phyloP scores from a whole-genome alignment of 225 moss, liverwort and hornwort genomes.

The Marchantia paleacea region DNA sequence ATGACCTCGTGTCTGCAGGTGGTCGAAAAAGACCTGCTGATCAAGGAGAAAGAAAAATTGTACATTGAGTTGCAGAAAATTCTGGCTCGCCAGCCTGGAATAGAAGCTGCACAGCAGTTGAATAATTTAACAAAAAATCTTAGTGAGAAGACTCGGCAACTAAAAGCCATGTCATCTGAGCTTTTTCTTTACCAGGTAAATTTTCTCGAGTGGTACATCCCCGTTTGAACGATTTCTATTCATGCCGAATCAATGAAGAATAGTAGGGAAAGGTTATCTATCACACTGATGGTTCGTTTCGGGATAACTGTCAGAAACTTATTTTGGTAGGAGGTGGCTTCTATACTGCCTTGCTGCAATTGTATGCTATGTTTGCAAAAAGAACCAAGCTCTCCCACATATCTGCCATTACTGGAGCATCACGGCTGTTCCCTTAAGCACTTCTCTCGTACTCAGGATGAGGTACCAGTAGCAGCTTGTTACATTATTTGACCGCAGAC shows the following conservation, averaged over 20 bases:
- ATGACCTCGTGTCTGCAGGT: constrained; percentile 39
- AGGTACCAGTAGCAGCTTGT: too few species aligned
- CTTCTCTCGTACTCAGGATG: background rate
- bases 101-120: constrained; percentile 53
- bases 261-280: background rate
- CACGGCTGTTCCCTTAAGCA: background rate
- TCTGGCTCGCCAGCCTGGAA: constrained; percentile 52
- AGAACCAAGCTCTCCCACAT: too few species aligned
- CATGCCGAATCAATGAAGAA: too few species aligned
- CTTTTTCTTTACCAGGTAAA: constrained; percentile 57
- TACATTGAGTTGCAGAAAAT: constrained; percentile 59
- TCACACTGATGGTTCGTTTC: background rate
- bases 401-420: too few species aligned
- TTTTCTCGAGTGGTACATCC: background rate
- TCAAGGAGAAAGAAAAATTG: constrained; percentile 69
- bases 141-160: constrained; percentile 54
- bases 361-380: too few species aligned
- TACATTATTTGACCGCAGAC: background rate
- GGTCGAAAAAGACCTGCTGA: constrained; percentile 55
- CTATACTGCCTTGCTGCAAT: too few species aligned
- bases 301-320: too few species aligned
- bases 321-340: too few species aligned
- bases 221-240: background rate
- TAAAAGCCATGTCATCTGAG: constrained; percentile 76
- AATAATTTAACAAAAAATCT: constrained; percentile 39